Evolutionary conservation across 2,329 filamentous ascomycete species (phyloP), one percentile per base, ranked within the genome.

Genomic region (Iodosphaeria phyllophila): DNA sequence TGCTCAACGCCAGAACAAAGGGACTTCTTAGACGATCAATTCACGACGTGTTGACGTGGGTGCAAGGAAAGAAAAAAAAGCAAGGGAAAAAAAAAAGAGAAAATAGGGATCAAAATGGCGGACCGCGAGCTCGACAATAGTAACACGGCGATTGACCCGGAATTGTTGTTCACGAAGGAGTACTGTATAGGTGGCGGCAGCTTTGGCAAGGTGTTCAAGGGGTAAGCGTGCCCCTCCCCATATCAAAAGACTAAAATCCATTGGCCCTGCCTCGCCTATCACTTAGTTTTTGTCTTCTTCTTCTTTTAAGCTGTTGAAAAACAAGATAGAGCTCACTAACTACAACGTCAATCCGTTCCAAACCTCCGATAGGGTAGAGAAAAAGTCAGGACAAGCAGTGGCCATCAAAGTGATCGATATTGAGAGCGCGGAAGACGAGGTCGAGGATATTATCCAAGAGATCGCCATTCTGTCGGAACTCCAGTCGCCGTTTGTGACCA

Each of bases 361-460:
- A n/a, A n/a, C n/a, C n/a, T n/a, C n/a, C n/a, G n/a, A n/a, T n/a
- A 89, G 78, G 30, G 80, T 95, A 36, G 86, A 95, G 55, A 92
- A 89, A 45, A 72, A 80, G 25, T 92, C 77, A 11, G 89, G 89
- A 18, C 77, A 92, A 43, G 75, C 86, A 8, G 89, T 98, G 25
- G 89, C 89, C 15, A 98, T 98, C 59, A 98, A 98, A 53, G 65
- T 98, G 41, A 95, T 98, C 48, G 89, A 98, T 43, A 89, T 98
- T 36, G 89, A 98, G 53, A 93, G 89, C 55, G 89, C 89, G 42
- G 89, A 98, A 53, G 89, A 98, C 50, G 89, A 98, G 54, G 86
- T 98, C 38, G 89, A 95, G 56, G 89, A 98, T 53, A 98, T 98
- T 41, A 93, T 95, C 48, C 83, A 92, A 48, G 89, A 98, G 54